Percentiles rank a stretch among this genome's conserved stretches.
These are phyloP conservation scores for Curvularia hawaiiensis DNA, from an alignment of 2,329 filamentous ascomycete genomes.

Conservation along the genomic window DNA sequence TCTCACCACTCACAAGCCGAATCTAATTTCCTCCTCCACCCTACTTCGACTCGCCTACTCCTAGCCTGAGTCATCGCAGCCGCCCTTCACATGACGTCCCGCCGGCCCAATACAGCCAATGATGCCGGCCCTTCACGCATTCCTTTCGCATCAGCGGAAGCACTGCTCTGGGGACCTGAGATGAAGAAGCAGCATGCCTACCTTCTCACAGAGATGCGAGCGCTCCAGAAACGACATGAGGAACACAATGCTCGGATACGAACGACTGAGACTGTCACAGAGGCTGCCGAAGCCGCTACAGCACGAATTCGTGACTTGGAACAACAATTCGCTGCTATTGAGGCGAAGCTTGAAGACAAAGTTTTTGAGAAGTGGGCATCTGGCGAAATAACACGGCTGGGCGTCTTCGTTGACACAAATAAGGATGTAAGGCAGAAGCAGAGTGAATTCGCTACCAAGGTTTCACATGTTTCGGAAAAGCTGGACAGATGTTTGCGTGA, in stretches of 20 bases:
- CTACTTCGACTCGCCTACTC: neutral
- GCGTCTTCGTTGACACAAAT: constrained; percentile 22
- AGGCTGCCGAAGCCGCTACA: constrained; percentile 23
- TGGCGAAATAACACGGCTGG: constrained; percentile 19
- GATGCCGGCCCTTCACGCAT: constrained; percentile 17
- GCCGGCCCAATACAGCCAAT: constrained; percentile 17
- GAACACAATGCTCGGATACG: constrained; percentile 28
- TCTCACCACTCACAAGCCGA: neutral
- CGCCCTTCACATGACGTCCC: constrained; percentile 6
- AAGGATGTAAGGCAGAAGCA: constrained; percentile 27
- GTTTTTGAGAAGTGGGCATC: constrained; percentile 27
- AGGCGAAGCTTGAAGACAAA: constrained; percentile 29
- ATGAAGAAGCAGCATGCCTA: constrained; percentile 46
- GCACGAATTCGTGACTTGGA: constrained; percentile 22
- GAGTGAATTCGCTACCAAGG: constrained; percentile 18
- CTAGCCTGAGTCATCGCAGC: neutral
- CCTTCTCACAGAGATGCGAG: constrained; percentile 43
- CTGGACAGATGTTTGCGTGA: constrained; percentile 12
- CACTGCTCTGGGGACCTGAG: constrained; percentile 50
- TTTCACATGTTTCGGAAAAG: constrained; percentile 18
- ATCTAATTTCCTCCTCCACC: too few species aligned
- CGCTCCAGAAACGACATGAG: constrained; percentile 37
- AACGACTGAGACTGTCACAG: constrained; percentile 24
- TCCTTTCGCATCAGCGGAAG: constrained; percentile 28
- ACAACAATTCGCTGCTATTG: constrained; percentile 29